Evolutionary conservation across 2,329 filamentous ascomycete species (phyloP).

Genomic region (Coniella vitis): DNA sequence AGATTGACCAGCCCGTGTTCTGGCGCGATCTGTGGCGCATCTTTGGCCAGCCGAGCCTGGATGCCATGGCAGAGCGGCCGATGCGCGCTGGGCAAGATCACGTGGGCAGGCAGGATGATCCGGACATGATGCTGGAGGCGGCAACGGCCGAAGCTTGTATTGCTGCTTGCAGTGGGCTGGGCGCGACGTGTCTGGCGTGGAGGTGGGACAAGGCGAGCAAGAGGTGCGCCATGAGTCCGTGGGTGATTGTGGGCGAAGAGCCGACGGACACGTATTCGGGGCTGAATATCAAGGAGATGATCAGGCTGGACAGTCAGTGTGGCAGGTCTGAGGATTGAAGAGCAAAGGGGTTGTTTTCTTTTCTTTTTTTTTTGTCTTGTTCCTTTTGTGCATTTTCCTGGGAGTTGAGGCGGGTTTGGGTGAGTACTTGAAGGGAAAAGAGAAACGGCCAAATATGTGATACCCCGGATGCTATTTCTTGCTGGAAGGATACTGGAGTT

Average conservation of each 20-base stretch:
- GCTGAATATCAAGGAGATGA: conserved; percentile 25
- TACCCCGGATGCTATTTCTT: too few relatives aligned
- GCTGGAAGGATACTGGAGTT: too few relatives aligned
- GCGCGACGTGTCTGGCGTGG: conserved; percentile 44
- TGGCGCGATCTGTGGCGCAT: conserved; percentile 46
- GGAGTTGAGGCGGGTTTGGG: not conserved
- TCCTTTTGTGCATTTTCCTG: not conserved
- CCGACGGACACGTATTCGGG: conserved; percentile 30
- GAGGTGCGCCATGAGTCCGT: conserved; percentile 40
- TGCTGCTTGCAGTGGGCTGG: conserved; percentile 32
- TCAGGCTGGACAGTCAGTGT: conserved; percentile 17
- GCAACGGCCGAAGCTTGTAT: conserved; percentile 36
- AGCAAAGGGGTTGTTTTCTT: not conserved
- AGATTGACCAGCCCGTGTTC: conserved; percentile 33
- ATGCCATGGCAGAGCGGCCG: conserved; percentile 29
- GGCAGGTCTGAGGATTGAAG: not conserved
- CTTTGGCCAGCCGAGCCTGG: conserved; percentile 36
- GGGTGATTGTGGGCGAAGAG: conserved; percentile 40
- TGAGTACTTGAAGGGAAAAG: not conserved
- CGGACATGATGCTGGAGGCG: conserved; percentile 29
- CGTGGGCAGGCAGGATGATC: conserved; percentile 43
- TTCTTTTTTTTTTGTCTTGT: not conserved
- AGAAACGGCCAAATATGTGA: not conserved
- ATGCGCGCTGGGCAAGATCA: conserved; percentile 37
- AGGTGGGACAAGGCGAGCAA: conserved; percentile 35